phyloP scores from a whole-genome alignment of 139 green algal species.

The Cymbomonas tetramitiformis region DNA sequence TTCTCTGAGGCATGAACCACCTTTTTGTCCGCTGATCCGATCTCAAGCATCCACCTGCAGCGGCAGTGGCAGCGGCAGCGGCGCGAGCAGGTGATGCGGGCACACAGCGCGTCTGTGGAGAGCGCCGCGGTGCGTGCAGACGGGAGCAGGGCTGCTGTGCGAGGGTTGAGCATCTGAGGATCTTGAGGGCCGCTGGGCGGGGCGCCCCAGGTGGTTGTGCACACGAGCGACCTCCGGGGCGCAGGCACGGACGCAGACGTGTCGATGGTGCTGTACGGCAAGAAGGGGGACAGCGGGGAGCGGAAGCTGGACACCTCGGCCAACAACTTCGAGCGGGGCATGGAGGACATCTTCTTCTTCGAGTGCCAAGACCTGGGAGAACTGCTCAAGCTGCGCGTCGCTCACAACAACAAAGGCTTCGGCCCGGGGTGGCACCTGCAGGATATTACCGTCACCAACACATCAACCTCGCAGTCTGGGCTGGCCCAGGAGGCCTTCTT shows the following conservation, averaged over 20 bases:
- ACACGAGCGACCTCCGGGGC: slow-evolving; percentile 39
- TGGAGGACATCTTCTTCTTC: slow-evolving; percentile 33
- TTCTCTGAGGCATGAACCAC: no score
- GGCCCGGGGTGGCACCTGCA: slow-evolving; percentile 49
- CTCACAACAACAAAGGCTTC: slow-evolving; percentile 49
- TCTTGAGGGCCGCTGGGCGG: no score
- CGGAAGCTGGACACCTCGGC: slow-evolving; percentile 1
- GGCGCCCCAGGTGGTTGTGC: slow-evolving; percentile 23
- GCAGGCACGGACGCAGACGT: slow-evolving; percentile 43
- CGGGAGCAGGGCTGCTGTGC: no score
- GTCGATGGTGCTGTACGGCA: slow-evolving; percentile 28
- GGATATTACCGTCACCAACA: slow-evolving; percentile 40
- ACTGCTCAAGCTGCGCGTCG: slow-evolving; percentile 29
- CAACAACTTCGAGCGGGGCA: slow-evolving; percentile 24
- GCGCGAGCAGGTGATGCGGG: no score
- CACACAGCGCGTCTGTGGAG: no score
- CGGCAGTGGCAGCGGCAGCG: no score
- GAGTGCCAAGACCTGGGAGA: slow-evolving; percentile 30
- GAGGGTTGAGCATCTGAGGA: no score
- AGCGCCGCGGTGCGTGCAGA: no score
- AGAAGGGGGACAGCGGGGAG: slow-evolving; percentile 20
- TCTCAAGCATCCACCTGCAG: no score
- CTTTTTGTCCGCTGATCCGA: no score
- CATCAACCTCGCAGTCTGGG: no score
- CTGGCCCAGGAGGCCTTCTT: slow-evolving; percentile 8